Conservation (phyloP, 306 rosid genomes). For the Mimosa pudica region DNA sequence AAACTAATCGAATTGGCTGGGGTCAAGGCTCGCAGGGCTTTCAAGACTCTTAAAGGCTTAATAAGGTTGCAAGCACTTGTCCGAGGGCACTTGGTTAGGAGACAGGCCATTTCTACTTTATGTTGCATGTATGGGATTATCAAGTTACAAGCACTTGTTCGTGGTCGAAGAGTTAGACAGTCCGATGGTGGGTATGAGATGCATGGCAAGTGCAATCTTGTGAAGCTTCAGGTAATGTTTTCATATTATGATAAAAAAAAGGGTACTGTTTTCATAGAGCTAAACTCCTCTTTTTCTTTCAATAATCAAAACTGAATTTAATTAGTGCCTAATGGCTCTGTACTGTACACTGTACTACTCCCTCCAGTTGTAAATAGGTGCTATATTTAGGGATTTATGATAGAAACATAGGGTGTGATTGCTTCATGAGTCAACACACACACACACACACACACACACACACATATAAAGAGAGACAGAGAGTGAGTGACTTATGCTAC, state of each 20-base stretch:
- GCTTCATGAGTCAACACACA: not conserved
- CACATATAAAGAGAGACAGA: not conserved
- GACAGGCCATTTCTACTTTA: slow-evolving; percentile 77
- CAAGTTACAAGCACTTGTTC: slow-evolving; percentile 73
- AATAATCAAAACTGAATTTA: slow-evolving; percentile 8
- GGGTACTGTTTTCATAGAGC: slow-evolving; percentile 9
- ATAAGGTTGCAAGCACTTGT: slow-evolving; percentile 91
- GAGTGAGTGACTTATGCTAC: not conserved
- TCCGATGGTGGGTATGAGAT: slow-evolving; percentile 61
- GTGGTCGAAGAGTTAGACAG: slow-evolving; percentile 63
- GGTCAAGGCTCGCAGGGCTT: slow-evolving; percentile 91
- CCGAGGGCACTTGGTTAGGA: slow-evolving; percentile 90
- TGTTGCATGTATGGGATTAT: slow-evolving; percentile 69
- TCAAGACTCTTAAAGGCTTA: slow-evolving; percentile 79
- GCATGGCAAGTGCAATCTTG: slow-evolving; percentile 35
- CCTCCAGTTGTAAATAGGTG: too few relatives aligned
- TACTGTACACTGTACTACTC: not conserved
- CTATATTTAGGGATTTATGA: too few relatives aligned
- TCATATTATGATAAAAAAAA: too few relatives aligned
- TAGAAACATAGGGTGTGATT: not conserved
- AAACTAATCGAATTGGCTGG: slow-evolving; percentile 36
- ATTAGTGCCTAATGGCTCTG: slow-evolving; percentile 13
- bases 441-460: too few relatives aligned
- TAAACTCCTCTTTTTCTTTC: not conserved
- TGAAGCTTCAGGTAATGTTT: slow-evolving; percentile 47